Base-by-base conservation (phyloP, 2,329 filamentous ascomycete species). In the Penicillium sp. region DNA sequence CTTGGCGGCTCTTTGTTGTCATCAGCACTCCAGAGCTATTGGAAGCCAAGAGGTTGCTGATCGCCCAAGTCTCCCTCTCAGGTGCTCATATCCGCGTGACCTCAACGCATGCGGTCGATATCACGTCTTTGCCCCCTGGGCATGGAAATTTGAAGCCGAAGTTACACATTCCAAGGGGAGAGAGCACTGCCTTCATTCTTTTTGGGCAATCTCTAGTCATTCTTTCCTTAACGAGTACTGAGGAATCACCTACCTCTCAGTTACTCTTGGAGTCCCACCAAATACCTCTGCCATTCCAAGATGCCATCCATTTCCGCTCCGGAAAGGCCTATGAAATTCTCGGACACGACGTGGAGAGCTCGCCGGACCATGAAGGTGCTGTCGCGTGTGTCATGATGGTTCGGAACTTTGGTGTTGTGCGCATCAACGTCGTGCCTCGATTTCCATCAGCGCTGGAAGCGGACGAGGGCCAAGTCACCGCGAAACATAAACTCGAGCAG, bases 401-500 rank as follows among this genome's bases (percentile, higher is more conserved):
- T 47, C 73, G 77, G 53, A 75, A 76, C 33, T 78, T 76, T 58
- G 82, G 82, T 9, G 65, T 83, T n/a, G 65, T 83, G 42, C 75
- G 80, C 44, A 66, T 83, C 35, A 70, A 71, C 43, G 72, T 73
- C 11, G 62, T 63, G n/a, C 62, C 65, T 49, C 61, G 54, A 35
- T 53, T 57, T 29, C 53, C 60, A 29, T 56, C 56, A 26, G 74
- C 80, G 12, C 73, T 85, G 26, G 82, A 65, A 7, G 59, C 66
- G 39, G 71, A 73, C 38, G 64, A 66, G 48, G 54, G 55, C 11
- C 72, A 72, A 55, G 80, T 95, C 12, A 90, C 87, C 1, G 86
- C 88, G 5, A 93, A 89, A 69, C 88, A 83, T 69, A 95, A 93
- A 69, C 78, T 98, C 36, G 89, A 96, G 63, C 90, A 98, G 70